Conservation (phyloP, 2,329 filamentous ascomycete species). For the Colletotrichum cuscutae region DNA sequence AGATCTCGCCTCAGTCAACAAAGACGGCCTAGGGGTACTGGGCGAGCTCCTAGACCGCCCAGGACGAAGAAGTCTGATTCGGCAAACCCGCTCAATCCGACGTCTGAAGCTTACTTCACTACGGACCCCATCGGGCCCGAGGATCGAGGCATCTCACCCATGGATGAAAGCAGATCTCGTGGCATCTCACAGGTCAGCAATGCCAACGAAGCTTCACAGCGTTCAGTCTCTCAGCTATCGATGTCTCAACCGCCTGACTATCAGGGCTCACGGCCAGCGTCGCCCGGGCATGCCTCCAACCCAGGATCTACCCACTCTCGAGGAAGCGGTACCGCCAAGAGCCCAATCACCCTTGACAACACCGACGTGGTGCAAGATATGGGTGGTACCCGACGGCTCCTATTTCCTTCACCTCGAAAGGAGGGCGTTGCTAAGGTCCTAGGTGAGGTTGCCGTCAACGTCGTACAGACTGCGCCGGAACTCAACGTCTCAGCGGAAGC, state of each 20-base stretch:
- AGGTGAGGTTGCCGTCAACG: conserved; percentile 65
- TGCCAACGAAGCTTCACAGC: conserved; percentile 20
- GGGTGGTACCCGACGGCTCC: conserved; percentile 72
- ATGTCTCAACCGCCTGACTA: conserved; percentile 19
- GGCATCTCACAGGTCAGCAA: conserved; percentile 31
- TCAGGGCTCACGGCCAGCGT: conserved; percentile 14
- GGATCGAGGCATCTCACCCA: conserved; percentile 22
- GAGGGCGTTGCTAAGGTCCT: conserved; percentile 71
- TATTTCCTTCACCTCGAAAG: conserved; percentile 82
- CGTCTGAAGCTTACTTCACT: conserved; percentile 64
- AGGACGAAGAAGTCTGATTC: conserved; percentile 60
- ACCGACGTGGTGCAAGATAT: conserved; percentile 59
- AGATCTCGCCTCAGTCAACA: conserved; percentile 62
- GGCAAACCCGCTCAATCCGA: conserved; percentile 58
- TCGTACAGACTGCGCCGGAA: conserved; percentile 52
- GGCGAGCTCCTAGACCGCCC: conserved; percentile 46
- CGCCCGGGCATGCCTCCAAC: conserved; percentile 42
- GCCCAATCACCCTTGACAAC: conserved; percentile 65
- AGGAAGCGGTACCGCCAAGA: conserved; percentile 65
- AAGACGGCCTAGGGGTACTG: conserved; percentile 59
- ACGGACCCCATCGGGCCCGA: conserved; percentile 63
- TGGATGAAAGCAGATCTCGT: conserved; percentile 32
- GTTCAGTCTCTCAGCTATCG: conserved; percentile 10
- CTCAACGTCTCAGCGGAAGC: conserved; percentile 43
- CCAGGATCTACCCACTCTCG: conserved; percentile 63